Percentiles rank a stretch among this genome's conserved stretches.
Evolutionary conservation across 83 land plant species (phyloP).

Genomic region (Picea engelmannii): DNA sequence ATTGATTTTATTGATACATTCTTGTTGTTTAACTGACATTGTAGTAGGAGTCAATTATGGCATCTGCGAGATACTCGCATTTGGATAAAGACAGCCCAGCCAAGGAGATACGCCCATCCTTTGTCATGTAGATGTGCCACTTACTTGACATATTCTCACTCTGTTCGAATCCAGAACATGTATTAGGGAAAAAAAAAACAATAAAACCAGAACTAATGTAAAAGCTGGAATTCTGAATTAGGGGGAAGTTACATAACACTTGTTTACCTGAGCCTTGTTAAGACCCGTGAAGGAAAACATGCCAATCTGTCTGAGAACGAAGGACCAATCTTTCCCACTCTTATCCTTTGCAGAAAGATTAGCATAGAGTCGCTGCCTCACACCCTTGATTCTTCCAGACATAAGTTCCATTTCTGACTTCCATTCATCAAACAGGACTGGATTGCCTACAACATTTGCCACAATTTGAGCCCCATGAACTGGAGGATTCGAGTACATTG

Average conservation of each 20-base stretch:
- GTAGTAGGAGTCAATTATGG: slow-evolving; percentile 93
- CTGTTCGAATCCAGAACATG: slow-evolving; percentile 32
- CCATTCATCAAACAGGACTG: slow-evolving; percentile 87
- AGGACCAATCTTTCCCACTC: slow-evolving; percentile 96
- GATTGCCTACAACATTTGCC: slow-evolving; percentile 90
- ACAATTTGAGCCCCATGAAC: slow-evolving; percentile 97
- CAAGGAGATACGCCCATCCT: slow-evolving; percentile 96
- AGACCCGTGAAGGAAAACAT: slow-evolving; percentile 87
- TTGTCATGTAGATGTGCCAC: slow-evolving; percentile 99
- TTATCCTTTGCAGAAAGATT: slow-evolving; percentile 78
- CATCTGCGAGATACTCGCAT: slow-evolving; percentile 96
- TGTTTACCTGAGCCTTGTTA: too few species aligned
- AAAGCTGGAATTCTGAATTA: too few species aligned
- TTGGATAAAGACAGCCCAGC: slow-evolving; percentile 91
- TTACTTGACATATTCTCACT: slow-evolving; percentile 95
- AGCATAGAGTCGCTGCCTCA: slow-evolving; percentile 81
- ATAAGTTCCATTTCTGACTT: slow-evolving; percentile 95
- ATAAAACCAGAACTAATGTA: too few species aligned
- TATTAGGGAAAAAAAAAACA: too few species aligned
- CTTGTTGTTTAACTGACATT: slow-evolving; percentile 50
- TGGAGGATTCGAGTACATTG: slow-evolving; percentile 96
- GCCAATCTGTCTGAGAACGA: slow-evolving; percentile 92
- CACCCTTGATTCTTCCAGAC: slow-evolving; percentile 94
- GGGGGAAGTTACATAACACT: too few species aligned
- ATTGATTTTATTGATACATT: neutral